Evolutionary conservation across 2,329 filamentous ascomycete genomes (phyloP).

Genomic region (Fusarium sp.): DNA sequence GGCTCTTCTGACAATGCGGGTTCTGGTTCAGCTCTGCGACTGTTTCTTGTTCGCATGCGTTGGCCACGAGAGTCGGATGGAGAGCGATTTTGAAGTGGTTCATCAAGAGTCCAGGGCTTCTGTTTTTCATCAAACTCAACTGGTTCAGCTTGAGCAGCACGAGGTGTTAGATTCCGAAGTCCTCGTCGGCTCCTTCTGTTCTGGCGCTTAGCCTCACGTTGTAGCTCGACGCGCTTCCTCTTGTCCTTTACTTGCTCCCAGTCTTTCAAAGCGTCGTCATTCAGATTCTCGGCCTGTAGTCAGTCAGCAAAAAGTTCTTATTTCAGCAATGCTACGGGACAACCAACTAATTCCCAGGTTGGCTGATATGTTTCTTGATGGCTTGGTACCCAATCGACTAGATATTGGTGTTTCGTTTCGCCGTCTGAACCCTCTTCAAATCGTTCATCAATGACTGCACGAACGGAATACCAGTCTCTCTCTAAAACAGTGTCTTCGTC

Average conservation of each 20-base stretch:
- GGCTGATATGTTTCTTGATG: constrained; percentile 48
- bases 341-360: constrained; percentile 49
- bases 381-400: constrained; percentile 55
- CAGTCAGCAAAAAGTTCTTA: background rate
- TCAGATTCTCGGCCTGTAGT: background rate
- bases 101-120: constrained; percentile 29
- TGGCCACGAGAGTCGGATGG: constrained; percentile 28
- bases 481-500: background rate
- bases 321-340: background rate
- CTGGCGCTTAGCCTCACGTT: constrained; percentile 1
- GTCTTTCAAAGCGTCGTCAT: constrained; percentile 45
- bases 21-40: constrained; percentile 34
- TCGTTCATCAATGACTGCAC: constrained; percentile 51
- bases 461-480: constrained; percentile 49
- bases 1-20: constrained; percentile 47
- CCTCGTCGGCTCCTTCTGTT: constrained; percentile 14
- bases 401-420: constrained; percentile 46
- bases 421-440: constrained; percentile 14
- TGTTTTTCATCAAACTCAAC: constrained; percentile 33
- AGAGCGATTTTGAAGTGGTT: constrained; percentile 18
- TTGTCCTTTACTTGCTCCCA: constrained; percentile 44
- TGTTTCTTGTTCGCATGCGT: constrained; percentile 38
- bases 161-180: constrained; percentile 4
- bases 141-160: background rate
- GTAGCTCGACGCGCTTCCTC: background rate